Base-by-base conservation (phyloP, 2,329 filamentous ascomycete species). In the Trichoderma brevicompactum region DNA sequence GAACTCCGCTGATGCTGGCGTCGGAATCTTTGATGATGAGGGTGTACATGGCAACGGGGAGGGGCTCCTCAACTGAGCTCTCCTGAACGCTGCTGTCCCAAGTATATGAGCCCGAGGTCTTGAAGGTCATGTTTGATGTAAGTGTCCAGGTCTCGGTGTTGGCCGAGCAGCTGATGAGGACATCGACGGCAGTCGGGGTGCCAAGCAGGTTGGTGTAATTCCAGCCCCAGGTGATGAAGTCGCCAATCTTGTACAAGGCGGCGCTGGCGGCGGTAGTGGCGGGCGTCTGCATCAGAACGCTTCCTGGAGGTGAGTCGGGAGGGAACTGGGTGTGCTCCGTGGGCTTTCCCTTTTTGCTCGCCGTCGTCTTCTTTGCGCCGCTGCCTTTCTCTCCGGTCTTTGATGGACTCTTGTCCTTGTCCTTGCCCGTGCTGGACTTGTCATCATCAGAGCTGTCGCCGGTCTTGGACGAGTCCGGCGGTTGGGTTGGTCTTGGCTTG, bases 171-270 rank as follows among this genome's bases (percentile, higher is more conserved):
- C 83, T 85, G 40, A 86, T 79, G 65, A 88, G 74, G 13, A 89
- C 79, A 68, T 89, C 85, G 65, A 90, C 72, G 46, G 85, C 87
- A 3, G 84, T 86, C 2, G 87, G 87, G 1, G 80, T 83, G 32
- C 78, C 85, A 64, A 81, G 79, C 36, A 90, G 74, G 50, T 82
- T 83, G 3, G 87, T 89, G 78, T 89, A 89, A 77, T 89, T 89
- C 86, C 87, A 90, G 53, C 77, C 81, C 75, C 85, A 87, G 13
- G 85, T 89, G 49, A 88, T 78, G 50, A 79, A 79, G 71, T 88
- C 82, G 67, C 85, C 83, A 67, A 89, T 86, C 72, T 86, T 86
- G 80, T 85, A 88, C 46, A 87, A 79, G 66, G 82, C 79, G 9
- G 80, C 79, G 32, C 79, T 78, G 5, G 76, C 73, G 3, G 78